Evolutionary conservation across 257 asterid genomes (phyloP).

Genomic region (Gardenia jasminoides): DNA sequence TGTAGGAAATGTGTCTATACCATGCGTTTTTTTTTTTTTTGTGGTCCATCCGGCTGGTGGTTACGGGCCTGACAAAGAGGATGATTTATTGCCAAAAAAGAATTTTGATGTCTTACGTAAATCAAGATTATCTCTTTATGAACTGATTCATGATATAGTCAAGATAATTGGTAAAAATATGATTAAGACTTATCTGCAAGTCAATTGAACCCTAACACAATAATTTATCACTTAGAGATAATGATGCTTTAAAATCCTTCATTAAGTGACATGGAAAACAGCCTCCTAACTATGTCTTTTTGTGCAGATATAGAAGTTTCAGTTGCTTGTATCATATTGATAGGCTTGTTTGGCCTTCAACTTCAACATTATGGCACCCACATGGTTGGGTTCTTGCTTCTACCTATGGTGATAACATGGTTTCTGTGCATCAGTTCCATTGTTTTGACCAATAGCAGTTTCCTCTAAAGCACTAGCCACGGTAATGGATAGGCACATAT

Average conservation of each 20-base stretch:
- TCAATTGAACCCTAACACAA: too few species aligned
- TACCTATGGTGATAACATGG: conserved; percentile 90
- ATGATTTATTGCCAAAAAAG: neutral
- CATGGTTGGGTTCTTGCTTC: conserved; percentile 94
- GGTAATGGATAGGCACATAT: too few species aligned
- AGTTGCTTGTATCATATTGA: conserved; percentile 73
- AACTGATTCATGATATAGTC: too few species aligned
- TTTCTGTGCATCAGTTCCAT: conserved; percentile 80
- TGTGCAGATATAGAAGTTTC: conserved; percentile 96
- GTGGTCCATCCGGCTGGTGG: too few species aligned
- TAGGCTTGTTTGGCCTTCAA: conserved; percentile 89
- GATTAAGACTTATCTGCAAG: too few species aligned
- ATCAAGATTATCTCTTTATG: neutral
- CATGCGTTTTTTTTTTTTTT: too few species aligned
- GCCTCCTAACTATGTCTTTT: conserved; percentile 24
- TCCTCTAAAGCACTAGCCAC: too few species aligned
- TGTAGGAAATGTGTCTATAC: too few species aligned
- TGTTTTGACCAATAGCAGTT: too few species aligned
- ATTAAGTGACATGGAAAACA: conserved; percentile 13
- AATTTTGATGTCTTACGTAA: neutral
- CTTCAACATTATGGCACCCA: conserved; percentile 98
- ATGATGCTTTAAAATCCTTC: neutral
- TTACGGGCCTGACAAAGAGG: neutral
- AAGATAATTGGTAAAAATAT: too few species aligned
- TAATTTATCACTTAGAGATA: neutral